phyloP scores from a whole-genome alignment of 306 rosid genomes.

The Urtica urens region DNA sequence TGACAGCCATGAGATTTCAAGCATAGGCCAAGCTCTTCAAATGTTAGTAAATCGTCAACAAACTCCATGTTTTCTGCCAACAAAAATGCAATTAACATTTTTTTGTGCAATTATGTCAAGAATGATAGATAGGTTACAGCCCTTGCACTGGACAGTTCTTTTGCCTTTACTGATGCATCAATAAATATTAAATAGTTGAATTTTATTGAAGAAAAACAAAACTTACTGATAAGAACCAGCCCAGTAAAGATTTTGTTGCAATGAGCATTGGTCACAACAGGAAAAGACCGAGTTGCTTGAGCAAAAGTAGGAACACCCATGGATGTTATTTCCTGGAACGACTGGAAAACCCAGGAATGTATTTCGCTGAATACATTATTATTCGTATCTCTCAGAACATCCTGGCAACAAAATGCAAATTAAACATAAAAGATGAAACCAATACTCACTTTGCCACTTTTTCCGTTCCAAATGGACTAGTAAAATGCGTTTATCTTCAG shows the following conservation, averaged over 20 bases:
- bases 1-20: conserved; percentile 72
- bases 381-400: conserved; percentile 49
- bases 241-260: conserved; percentile 49
- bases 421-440: neutral
- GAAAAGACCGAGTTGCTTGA: conserved; percentile 49
- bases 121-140: neutral
- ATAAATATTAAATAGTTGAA: no score
- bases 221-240: conserved; percentile 64
- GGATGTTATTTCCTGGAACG: conserved; percentile 41
- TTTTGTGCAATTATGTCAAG: no score
- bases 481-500: neutral
- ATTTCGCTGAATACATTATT: conserved; percentile 44
- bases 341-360: conserved; percentile 50
- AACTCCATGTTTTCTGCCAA: conserved; percentile 80
- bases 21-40: conserved; percentile 65
- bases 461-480: neutral
- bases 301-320: conserved; percentile 30
- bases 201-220: conserved; percentile 4
- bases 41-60: conserved; percentile 75
- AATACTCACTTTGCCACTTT: neutral
- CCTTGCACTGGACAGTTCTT: neutral
- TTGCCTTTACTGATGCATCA: no score
- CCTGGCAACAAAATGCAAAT: conserved; percentile 23
- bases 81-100: conserved; percentile 15
- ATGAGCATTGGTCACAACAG: conserved; percentile 34